phyloP scores from a whole-genome alignment of 2,329 filamentous ascomycete genomes.

The Lecanoromycetidae sp. region DNA sequence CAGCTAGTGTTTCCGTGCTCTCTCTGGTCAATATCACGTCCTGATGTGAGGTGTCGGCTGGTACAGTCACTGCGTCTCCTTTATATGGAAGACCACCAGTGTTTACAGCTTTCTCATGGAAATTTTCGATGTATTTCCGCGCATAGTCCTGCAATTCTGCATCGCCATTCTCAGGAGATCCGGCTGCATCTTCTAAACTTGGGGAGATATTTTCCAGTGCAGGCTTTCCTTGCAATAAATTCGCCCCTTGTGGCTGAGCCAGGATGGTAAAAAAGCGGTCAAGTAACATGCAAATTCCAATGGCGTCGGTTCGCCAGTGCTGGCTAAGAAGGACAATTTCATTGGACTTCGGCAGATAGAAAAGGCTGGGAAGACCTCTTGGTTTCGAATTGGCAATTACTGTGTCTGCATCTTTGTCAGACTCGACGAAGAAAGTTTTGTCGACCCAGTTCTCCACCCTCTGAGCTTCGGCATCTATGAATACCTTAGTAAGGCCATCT shows the following conservation, averaged over 20 bases:
- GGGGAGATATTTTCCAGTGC: not conserved
- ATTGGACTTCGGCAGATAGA: not conserved
- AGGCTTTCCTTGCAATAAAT: not conserved
- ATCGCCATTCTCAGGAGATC: not conserved
- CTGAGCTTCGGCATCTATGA: not conserved
- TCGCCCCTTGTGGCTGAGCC: not conserved
- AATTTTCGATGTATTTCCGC: not conserved
- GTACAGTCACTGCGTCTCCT: not conserved
- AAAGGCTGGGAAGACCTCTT: not conserved
- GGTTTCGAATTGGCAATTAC: not conserved
- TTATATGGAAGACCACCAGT: not conserved
- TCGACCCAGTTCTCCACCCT: not conserved
- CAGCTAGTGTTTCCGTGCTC: not conserved
- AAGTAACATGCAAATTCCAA: not conserved
- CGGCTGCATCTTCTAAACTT: constrained; percentile 5
- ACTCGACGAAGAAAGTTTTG: not conserved
- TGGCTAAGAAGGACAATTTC: not conserved
- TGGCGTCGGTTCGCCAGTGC: not conserved
- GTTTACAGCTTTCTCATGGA: not conserved
- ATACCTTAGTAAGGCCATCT: not conserved
- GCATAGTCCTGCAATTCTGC: not conserved
- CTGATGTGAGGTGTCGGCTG: not conserved
- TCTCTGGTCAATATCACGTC: not conserved
- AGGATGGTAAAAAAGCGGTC: not conserved
- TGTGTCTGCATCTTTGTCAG: not conserved